Percentiles rank a stretch among this genome's conserved stretches.
Conservation (phyloP, 176 grass and related monocot species). For the Chloris gayana region DNA sequence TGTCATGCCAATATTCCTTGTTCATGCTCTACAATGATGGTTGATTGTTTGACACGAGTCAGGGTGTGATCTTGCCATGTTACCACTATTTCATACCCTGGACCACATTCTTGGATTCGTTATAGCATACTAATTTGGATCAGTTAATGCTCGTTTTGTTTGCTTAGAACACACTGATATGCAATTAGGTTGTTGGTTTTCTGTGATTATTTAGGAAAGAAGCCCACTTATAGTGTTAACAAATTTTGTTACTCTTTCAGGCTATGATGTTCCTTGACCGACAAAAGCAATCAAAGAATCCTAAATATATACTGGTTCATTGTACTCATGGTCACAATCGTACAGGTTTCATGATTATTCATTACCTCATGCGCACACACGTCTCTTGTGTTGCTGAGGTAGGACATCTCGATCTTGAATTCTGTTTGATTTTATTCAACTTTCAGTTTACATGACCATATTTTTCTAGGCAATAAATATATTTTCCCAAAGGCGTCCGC, state of each 20-base stretch:
- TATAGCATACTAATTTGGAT: too few relatives aligned
- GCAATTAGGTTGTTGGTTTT: not conserved
- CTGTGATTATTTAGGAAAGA: conserved; percentile 16
- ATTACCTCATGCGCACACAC: conserved; percentile 91
- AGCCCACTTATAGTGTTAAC: not conserved
- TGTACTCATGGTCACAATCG: conserved; percentile 99
- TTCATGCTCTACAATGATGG: not conserved
- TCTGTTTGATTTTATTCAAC: conserved; percentile 2
- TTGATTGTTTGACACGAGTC: conserved; percentile 7
- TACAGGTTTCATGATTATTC: conserved; percentile 98
- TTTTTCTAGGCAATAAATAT: conserved; percentile 54
- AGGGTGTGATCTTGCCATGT: not conserved
- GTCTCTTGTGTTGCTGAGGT: conserved; percentile 74
- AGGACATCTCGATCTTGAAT: conserved; percentile 28
- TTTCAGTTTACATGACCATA: conserved; percentile 20
- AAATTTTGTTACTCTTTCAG: conserved; percentile 50
- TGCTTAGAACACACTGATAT: not conserved
- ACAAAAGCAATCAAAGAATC: conserved; percentile 74
- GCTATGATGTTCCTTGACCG: conserved; percentile 78
- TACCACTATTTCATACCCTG: too few relatives aligned
- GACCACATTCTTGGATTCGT: too few relatives aligned
- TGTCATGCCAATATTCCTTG: not conserved
- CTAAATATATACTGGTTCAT: conserved; percentile 92
- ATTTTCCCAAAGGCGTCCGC: conserved; percentile 83
- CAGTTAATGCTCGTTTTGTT: too few relatives aligned